These are phyloP conservation scores for Angomonas ambiguus DNA, from an alignment of 208 protist genomes.

Conservation along the genomic window DNA sequence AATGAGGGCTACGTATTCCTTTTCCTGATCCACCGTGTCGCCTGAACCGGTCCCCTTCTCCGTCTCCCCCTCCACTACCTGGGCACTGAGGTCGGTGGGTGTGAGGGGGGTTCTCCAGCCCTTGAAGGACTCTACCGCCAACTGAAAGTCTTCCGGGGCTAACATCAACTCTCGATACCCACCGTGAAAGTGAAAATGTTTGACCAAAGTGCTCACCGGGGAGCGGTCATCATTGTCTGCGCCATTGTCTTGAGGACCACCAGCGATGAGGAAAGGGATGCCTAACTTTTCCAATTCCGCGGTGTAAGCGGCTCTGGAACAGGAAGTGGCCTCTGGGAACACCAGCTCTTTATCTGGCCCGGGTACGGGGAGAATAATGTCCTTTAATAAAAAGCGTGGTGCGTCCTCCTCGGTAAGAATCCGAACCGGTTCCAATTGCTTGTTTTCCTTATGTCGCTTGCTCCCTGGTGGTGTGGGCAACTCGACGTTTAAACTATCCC, in stretches of 20 bases:
- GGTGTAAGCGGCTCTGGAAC: conserved; percentile 50
- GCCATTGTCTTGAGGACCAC: neutral
- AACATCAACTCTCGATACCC: conserved; percentile 76
- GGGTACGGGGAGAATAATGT: conserved; percentile 90
- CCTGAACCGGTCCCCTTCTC: neutral
- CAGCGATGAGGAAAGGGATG: conserved; percentile 15
- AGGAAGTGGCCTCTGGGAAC: conserved; percentile 57
- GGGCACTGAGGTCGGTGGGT: conserved; percentile 55
- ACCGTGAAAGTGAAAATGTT: conserved; percentile 86
- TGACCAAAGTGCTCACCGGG: conserved; percentile 29
- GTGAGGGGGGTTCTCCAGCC: conserved; percentile 47
- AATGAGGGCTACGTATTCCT: conserved; percentile 35
- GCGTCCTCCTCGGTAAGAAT: conserved; percentile 65
- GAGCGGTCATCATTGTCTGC: too few relatives aligned
- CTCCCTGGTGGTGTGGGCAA: neutral
- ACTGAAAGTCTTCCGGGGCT: conserved; percentile 29
- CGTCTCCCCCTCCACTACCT: neutral
- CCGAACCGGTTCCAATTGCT: conserved; percentile 43
- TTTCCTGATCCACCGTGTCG: neutral
- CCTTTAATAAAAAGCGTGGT: conserved; percentile 55
- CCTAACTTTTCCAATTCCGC: conserved; percentile 22
- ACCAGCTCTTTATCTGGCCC: conserved; percentile 69
- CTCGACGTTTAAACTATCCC: neutral
- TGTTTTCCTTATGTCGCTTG: neutral
- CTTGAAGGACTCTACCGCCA: conserved; percentile 22